phyloP scores from a whole-genome alignment of 2,329 filamentous ascomycete genomes.

The Cryphonectria naterciae region DNA sequence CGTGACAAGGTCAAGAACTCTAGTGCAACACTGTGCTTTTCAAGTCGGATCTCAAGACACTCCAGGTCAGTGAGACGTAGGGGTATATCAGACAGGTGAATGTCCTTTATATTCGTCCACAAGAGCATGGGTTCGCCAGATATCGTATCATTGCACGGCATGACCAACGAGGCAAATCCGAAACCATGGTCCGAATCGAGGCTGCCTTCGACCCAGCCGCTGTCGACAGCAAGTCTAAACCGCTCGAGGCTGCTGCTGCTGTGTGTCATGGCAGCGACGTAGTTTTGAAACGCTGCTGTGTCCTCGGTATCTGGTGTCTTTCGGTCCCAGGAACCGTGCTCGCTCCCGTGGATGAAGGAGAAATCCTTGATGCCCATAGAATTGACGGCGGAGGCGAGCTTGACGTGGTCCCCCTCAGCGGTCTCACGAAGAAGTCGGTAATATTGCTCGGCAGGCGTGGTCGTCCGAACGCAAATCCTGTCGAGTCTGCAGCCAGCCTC shows the following conservation, averaged over 20 bases:
- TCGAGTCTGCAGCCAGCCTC: conserved; percentile 14
- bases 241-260: conserved; percentile 15
- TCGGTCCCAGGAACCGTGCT: background rate
- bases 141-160: background rate
- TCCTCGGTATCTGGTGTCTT: background rate
- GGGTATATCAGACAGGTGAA: conserved; percentile 18
- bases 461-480: conserved; percentile 19
- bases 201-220: conserved; percentile 17
- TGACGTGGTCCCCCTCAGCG: background rate
- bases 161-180: background rate
- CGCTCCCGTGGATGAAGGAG: conserved; percentile 14
- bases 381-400: conserved; percentile 8
- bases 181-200: background rate
- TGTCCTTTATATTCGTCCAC: conserved; percentile 10
- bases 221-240: conserved; percentile 18
- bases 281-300: conserved; percentile 1
- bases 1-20: conserved; percentile 22
- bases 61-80: conserved; percentile 15
- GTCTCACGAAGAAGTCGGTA: conserved; percentile 6
- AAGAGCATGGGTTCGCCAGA: background rate
- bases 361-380: conserved; percentile 18
- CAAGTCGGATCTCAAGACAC: background rate
- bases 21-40: background rate
- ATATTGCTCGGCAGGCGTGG: conserved; percentile 17
- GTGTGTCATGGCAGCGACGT: conserved; percentile 21